Percentiles rank a stretch among this genome's conserved stretches.
Evolutionary conservation across 106 monocot genomes (phyloP).

Genomic region (Apostasia shenzhenica): DNA sequence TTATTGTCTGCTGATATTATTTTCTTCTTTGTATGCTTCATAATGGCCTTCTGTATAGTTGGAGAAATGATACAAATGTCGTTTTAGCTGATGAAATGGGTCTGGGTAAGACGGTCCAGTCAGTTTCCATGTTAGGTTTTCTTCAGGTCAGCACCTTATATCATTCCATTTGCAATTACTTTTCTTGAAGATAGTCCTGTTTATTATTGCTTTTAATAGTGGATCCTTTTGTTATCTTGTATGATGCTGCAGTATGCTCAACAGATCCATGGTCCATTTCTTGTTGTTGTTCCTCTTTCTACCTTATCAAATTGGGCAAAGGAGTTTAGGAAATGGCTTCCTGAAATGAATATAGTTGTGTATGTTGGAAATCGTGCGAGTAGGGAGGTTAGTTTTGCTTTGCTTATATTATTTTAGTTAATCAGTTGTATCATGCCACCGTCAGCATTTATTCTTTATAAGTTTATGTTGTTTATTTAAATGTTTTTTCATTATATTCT

Average conservation of each 20-base stretch:
- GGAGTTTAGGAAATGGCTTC: constrained; percentile 97
- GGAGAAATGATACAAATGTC: constrained; percentile 99
- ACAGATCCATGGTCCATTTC: constrained; percentile 92
- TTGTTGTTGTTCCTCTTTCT: constrained; percentile 96
- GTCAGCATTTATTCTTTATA: too few species aligned
- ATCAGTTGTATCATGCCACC: background rate
- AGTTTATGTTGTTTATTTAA: too few species aligned
- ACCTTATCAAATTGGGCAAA: constrained; percentile 97
- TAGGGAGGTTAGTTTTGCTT: constrained; percentile 61
- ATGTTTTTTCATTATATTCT: too few species aligned
- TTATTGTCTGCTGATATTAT: background rate
- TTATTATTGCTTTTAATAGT: constrained; percentile 1
- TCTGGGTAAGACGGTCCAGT: constrained; percentile 97
- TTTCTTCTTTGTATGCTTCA: background rate
- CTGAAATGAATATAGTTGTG: constrained; percentile 88
- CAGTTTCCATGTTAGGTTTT: constrained; percentile 97
- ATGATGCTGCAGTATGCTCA: constrained; percentile 70
- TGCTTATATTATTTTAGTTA: background rate
- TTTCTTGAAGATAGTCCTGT: background rate
- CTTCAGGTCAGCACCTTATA: constrained; percentile 54
- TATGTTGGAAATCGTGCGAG: constrained; percentile 99
- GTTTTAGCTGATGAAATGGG: constrained; percentile 99
- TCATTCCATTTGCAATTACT: background rate
- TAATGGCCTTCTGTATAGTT: constrained; percentile 30
- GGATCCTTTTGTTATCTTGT: background rate